A percentile compares a stretch with the other conserved stretches of the same genome.
Conservation (phyloP, 2,329 filamentous ascomycete genomes). For the Ceratocystis papillata region DNA sequence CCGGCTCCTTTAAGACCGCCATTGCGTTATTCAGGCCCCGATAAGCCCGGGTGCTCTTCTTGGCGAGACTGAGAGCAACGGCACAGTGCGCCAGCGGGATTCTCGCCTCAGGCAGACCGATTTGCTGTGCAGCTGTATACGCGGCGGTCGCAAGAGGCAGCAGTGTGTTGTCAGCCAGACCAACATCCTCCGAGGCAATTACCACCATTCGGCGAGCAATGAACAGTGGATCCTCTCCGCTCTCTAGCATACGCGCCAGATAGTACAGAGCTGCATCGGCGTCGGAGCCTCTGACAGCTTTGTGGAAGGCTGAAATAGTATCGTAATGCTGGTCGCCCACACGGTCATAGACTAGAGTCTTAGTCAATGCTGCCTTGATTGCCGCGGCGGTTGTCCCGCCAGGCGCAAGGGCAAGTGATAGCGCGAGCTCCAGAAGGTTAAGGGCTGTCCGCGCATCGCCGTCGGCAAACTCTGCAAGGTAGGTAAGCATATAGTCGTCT, state of each 20-base stretch:
- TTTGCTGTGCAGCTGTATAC: conserved; percentile 79
- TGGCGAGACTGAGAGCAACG: conserved; percentile 67
- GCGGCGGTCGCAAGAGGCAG: conserved; percentile 74
- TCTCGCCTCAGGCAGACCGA: conserved; percentile 88
- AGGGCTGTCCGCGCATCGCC: conserved; percentile 88
- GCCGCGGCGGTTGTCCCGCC: conserved; percentile 58
- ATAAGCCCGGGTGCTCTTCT: conserved; percentile 82
- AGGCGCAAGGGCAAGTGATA: conserved; percentile 55
- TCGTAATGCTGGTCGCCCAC: conserved; percentile 96
- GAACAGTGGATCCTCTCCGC: conserved; percentile 85
- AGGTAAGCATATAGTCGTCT: conserved; percentile 64
- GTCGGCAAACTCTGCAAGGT: conserved; percentile 77
- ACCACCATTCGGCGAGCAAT: conserved; percentile 88
- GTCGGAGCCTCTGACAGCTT: conserved; percentile 79
- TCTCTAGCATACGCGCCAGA: conserved; percentile 87
- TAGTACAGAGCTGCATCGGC: conserved; percentile 88
- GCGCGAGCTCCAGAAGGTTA: conserved; percentile 80
- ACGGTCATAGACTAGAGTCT: conserved; percentile 88
- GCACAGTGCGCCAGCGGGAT: conserved; percentile 84
- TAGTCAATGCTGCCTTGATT: conserved; percentile 74
- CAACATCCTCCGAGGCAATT: conserved; percentile 88
- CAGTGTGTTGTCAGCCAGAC: conserved; percentile 75
- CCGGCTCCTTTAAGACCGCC: conserved; percentile 68
- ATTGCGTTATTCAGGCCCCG: conserved; percentile 70
- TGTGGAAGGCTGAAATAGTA: conserved; percentile 93